Evolutionary conservation across 306 rosid species (phyloP).

Genomic region (Begonia masoniana): DNA sequence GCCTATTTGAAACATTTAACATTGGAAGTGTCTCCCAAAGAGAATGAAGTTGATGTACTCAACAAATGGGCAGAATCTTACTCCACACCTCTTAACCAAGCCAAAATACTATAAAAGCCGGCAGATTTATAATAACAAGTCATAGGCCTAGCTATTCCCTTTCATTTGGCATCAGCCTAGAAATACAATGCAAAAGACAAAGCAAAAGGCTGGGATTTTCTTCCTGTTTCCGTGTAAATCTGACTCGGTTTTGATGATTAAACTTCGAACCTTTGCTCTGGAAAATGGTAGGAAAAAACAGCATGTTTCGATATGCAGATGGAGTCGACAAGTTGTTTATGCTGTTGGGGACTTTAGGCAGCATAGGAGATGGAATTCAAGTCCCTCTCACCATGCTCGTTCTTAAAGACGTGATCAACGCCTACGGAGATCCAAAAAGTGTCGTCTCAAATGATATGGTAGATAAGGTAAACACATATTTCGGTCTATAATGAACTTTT

Average conservation of each 20-base stretch:
- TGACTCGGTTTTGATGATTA: slow-evolving; percentile 12
- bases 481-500: background rate
- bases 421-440: slow-evolving; percentile 36
- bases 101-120: no score
- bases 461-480: slow-evolving; percentile 51
- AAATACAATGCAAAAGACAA: slow-evolving; percentile 18
- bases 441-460: slow-evolving; percentile 38
- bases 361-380: slow-evolving; percentile 81
- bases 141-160: no score
- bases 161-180: slow-evolving; percentile 14
- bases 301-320: slow-evolving; percentile 71
- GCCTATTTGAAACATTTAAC: no score
- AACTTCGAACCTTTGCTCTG: background rate
- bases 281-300: slow-evolving; percentile 37
- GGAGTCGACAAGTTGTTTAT: slow-evolving; percentile 52
- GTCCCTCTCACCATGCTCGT: slow-evolving; percentile 68
- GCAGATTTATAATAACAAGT: no score
- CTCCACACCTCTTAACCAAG: no score
- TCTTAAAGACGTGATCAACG: slow-evolving; percentile 76
- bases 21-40: no score
- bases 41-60: no score
- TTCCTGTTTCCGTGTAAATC: background rate
- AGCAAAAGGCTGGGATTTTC: slow-evolving; percentile 5
- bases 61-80: no score
- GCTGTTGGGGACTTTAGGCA: slow-evolving; percentile 70